Base-by-base conservation (phyloP, 1,284 basidiomycete genomes). In the Mycena sp. region DNA sequence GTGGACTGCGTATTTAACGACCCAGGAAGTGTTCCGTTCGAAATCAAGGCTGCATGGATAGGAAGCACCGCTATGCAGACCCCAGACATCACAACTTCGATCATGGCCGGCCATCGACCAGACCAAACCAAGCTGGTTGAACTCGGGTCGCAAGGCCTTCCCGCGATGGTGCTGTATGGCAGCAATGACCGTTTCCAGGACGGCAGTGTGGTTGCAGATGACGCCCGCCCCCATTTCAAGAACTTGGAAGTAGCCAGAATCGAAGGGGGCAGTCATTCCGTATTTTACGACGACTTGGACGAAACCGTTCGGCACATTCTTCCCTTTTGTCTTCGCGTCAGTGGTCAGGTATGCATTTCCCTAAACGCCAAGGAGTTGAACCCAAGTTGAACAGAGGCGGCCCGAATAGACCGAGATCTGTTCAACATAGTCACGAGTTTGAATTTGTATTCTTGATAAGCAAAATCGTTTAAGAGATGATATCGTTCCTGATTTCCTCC, bases 251-350 rank as follows among this genome's bases (percentile, higher is more conserved):
- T 68, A 25, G 63, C 48, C 2, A 51, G 45, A 19, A 58, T 72
- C 10, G 60, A 68, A 19, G 64, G 64, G 17, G 63, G 67, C 2
- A 69, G 70, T 14, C 71, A 71, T 64, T 63, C 68, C 11, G 56
- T 70, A 14, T 71, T 71, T 44, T 70, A 69, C 29, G 70, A 71
- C 41, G 64, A 63, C n/a, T 35, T 65, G 17, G 64, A 65, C 38
- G 68, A 69, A 40, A 65, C 68, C 19, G 61, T 68, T n/a, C 49
- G 32, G 11, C 46, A 54, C 44, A 55, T 67, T 35, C 44, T 67
- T 14, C n/a, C 43, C 9, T 67, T 67, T 40, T 59, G 57, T 51
- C 37, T 57, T 29, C 65, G 61, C 14, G 53, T 63, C 7, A 54
- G 23, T 40, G n/a, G n/a, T n/a, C n/a, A n/a, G n/a, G n/a, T n/a